A percentile compares a stretch with the other conserved stretches of the same genome.
Conservation (phyloP, 108 stramenopile species). For the Skeletonema marinoi region DNA sequence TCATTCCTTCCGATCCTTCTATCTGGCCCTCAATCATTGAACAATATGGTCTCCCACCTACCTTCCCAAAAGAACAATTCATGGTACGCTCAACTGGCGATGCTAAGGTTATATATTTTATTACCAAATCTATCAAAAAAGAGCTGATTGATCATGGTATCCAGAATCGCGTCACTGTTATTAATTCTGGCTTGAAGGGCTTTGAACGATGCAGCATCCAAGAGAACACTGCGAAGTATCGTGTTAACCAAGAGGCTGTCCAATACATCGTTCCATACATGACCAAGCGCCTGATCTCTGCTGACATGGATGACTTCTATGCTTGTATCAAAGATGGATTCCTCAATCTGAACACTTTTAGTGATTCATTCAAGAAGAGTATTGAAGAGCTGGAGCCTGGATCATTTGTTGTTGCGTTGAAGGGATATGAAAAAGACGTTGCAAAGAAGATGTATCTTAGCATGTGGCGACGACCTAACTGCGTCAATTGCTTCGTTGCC, state of each 20-base stretch:
- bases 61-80: conserved; percentile 70
- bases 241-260: conserved; percentile 80
- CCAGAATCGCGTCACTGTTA: conserved; percentile 73
- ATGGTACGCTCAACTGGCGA: conserved; percentile 75
- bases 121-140: conserved; percentile 64
- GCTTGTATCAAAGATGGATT: conserved; percentile 55
- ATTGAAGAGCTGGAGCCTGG: conserved; percentile 55
- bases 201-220: conserved; percentile 74
- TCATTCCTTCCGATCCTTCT: conserved; percentile 61
- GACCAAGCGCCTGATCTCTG: conserved; percentile 74
- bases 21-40: conserved; percentile 68
- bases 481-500: conserved; percentile 72
- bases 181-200: conserved; percentile 80
- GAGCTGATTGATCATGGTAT: conserved; percentile 72
- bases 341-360: conserved; percentile 55
- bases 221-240: conserved; percentile 51
- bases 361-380: conserved; percentile 48
- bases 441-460: conserved; percentile 72
- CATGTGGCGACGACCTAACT: conserved; percentile 75
- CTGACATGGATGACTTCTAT: conserved; percentile 67
- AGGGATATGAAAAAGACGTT: conserved; percentile 78
- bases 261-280: conserved; percentile 82
- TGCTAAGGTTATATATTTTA: conserved; percentile 77
- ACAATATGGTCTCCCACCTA: conserved; percentile 67
- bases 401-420: conserved; percentile 75